Evolutionary conservation across 352 stramenopile genomes (phyloP).

Genomic region (Phytophthora brassicae): DNA sequence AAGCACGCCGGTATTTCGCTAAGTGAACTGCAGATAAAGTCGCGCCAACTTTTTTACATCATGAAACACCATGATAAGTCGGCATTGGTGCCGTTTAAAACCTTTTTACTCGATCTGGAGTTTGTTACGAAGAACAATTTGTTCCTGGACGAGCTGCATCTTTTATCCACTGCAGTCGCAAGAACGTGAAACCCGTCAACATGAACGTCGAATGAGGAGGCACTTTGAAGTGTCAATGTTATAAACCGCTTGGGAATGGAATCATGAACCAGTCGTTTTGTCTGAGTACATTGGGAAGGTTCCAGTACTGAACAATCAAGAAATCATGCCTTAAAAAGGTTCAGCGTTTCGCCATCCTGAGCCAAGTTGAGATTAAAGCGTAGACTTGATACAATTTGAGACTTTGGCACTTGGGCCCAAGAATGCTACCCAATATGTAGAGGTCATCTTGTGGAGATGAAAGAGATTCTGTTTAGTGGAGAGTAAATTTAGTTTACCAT

Average conservation of each 20-base stretch:
- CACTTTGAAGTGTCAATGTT: background rate
- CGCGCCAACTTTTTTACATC: constrained; percentile 27
- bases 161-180: background rate
- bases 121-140: constrained; percentile 2
- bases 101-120: constrained; percentile 18
- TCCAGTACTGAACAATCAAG: no score
- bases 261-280: background rate
- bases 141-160: constrained; percentile 9
- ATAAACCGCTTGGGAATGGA: background rate
- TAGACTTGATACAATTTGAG: no score
- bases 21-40: constrained; percentile 12
- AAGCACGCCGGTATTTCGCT: constrained; percentile 27
- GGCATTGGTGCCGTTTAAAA: constrained; percentile 22
- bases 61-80: constrained; percentile 26
- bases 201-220: background rate
- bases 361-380: no score
- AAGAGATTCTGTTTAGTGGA: no score
- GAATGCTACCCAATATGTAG: no score
- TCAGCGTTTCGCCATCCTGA: no score
- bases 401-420: no score
- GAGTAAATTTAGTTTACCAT: no score
- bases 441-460: no score
- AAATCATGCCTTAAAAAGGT: no score
- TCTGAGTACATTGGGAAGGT: no score
- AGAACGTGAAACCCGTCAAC: background rate